Percentiles rank a stretch among this genome's conserved stretches.
These are phyloP conservation scores for Helminthosporium solani DNA, from an alignment of 2,329 filamentous ascomycete genomes.

Conservation along the genomic window DNA sequence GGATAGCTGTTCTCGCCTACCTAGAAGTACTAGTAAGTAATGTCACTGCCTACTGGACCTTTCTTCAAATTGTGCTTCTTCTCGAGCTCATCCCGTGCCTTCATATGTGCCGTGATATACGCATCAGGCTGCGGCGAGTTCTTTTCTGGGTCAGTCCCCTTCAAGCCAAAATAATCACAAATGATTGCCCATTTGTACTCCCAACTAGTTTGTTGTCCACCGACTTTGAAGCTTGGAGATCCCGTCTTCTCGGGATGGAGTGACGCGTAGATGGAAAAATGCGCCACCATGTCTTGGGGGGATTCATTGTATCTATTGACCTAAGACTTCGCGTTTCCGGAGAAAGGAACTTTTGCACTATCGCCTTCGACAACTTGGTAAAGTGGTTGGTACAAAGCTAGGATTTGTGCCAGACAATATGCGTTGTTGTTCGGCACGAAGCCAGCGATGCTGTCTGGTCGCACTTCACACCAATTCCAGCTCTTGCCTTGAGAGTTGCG, in stretches of 20 bases:
- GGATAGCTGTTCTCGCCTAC: slow-evolving; percentile 22
- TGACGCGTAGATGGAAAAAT: slow-evolving; percentile 46
- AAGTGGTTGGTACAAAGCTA: slow-evolving; percentile 44
- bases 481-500: slow-evolving; percentile 39
- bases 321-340: slow-evolving; percentile 43
- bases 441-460: slow-evolving; percentile 46
- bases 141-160: slow-evolving; percentile 39
- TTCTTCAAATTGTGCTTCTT: slow-evolving; percentile 28
- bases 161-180: slow-evolving; percentile 50
- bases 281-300: slow-evolving; percentile 46
- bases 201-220: slow-evolving; percentile 46
- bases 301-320: slow-evolving; percentile 43
- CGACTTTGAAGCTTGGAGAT: slow-evolving; percentile 47
- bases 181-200: slow-evolving; percentile 49
- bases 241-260: slow-evolving; percentile 44
- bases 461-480: slow-evolving; percentile 46
- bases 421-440: slow-evolving; percentile 46
- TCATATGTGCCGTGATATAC: slow-evolving; percentile 30
- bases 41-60: slow-evolving; percentile 49
- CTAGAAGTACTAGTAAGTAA: slow-evolving; percentile 39
- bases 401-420: slow-evolving; percentile 41
- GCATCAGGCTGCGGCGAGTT: slow-evolving; percentile 30
- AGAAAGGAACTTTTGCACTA: slow-evolving; percentile 43
- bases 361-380: slow-evolving; percentile 42
- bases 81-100: slow-evolving; percentile 32